phyloP scores from a whole-genome alignment of 2,329 filamentous ascomycete genomes.

The Aspergillus amoenus region DNA sequence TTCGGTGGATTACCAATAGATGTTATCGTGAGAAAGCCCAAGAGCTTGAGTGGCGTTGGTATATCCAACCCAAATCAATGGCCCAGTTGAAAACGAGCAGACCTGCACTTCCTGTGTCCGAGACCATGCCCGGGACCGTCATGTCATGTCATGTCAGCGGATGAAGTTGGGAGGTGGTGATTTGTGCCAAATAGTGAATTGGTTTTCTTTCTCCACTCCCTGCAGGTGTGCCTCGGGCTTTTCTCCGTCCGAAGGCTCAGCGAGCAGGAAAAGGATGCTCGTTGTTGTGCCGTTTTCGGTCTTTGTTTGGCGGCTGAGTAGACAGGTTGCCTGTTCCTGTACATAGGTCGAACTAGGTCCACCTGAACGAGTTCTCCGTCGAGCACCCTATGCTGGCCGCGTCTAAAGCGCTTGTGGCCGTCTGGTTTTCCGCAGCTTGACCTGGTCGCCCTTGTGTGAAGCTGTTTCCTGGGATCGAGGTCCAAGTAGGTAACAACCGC shows the following conservation, averaged over 20 bases:
- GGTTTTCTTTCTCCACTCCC: slow-evolving; percentile 7
- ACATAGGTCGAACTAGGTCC: slow-evolving; percentile 11
- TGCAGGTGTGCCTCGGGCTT: not conserved
- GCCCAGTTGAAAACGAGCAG: slow-evolving; percentile 13
- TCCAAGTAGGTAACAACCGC: slow-evolving; percentile 13
- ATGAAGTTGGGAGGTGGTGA: slow-evolving; percentile 1
- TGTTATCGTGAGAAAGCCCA: slow-evolving; percentile 16
- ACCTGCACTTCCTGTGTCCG: slow-evolving; percentile 10
- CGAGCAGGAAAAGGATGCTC: slow-evolving; percentile 1
- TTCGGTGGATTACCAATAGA: slow-evolving; percentile 14
- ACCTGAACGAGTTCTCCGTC: slow-evolving; percentile 9
- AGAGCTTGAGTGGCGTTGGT: slow-evolving; percentile 16
- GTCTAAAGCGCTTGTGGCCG: slow-evolving; percentile 36
- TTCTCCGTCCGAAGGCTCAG: not conserved
- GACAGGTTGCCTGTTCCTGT: slow-evolving; percentile 10
- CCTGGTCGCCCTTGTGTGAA: slow-evolving; percentile 4
- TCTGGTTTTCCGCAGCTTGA: slow-evolving; percentile 12
- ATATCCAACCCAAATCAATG: slow-evolving; percentile 11
- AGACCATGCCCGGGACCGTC: slow-evolving; percentile 4
- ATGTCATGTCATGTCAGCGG: slow-evolving; percentile 18
- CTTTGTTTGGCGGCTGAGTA: slow-evolving; percentile 7
- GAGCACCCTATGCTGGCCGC: slow-evolving; percentile 22
- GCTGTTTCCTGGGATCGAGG: slow-evolving; percentile 1
- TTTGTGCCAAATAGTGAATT: slow-evolving; percentile 4
- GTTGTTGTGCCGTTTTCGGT: not conserved